Evolutionary conservation across 345 rosid genomes (phyloP).

Genomic region (Hypericum androsaemum): DNA sequence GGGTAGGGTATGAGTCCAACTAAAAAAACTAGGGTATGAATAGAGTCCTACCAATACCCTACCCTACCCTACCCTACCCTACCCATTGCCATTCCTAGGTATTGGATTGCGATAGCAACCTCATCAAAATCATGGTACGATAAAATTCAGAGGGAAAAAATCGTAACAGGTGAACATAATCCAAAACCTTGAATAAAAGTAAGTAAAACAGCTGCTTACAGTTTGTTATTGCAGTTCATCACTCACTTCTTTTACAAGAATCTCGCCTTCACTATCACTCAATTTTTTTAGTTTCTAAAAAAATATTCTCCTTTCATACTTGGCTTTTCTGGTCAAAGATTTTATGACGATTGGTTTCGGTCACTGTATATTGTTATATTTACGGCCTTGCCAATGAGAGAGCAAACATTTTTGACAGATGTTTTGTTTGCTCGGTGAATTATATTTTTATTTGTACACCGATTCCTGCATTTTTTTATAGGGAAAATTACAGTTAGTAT

Average conservation of each 20-base stretch:
- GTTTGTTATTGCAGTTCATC: slow-evolving; percentile 64
- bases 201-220: slow-evolving; percentile 3
- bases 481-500: too few species aligned
- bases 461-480: too few species aligned
- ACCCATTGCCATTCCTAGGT: too few species aligned
- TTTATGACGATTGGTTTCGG: slow-evolving; percentile 99
- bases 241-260: slow-evolving; percentile 96
- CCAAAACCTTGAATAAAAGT: too few species aligned
- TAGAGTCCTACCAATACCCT: too few species aligned
- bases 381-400: slow-evolving; percentile 83
- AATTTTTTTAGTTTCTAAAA: too few species aligned
- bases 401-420: slow-evolving; percentile 45
- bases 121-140: background rate
- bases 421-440: background rate
- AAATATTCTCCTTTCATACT: slow-evolving; percentile 97
- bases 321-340: slow-evolving; percentile 99
- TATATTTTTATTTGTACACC: too few species aligned
- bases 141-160: too few species aligned
- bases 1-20: too few species aligned
- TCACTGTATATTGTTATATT: slow-evolving; percentile 85
- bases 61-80: too few species aligned
- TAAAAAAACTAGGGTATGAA: too few species aligned
- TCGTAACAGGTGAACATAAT: too few species aligned
- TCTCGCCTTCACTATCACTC: slow-evolving; percentile 92
- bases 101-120: slow-evolving; percentile 3